These are phyloP conservation scores for Microbotryum violaceum DNA, from an alignment of 1,284 basidiomycete species.

Conservation along the genomic window DNA sequence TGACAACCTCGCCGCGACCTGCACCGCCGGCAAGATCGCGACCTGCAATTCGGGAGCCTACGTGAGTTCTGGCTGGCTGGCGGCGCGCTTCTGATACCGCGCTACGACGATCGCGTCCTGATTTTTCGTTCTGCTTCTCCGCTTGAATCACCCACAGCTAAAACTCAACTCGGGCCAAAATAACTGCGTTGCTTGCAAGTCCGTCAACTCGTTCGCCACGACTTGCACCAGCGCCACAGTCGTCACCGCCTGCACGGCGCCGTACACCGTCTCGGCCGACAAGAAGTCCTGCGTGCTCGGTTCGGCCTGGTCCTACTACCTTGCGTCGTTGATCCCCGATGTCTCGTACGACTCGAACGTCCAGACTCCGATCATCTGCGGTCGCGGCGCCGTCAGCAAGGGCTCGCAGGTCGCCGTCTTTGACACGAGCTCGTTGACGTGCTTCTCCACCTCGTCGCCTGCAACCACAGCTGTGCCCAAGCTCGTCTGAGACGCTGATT, in stretches of 20 bases:
- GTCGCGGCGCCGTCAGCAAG: neutral
- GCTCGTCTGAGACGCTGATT: neutral
- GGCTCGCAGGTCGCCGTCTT: neutral
- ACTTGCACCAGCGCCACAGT: neutral
- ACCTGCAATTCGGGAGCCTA: neutral
- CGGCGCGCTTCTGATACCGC: too few species aligned
- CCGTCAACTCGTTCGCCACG: neutral
- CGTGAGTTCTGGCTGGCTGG: neutral
- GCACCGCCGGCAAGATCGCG: neutral
- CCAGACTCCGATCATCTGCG: neutral
- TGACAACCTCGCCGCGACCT: neutral
- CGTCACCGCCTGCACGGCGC: neutral
- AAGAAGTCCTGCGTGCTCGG: conserved; percentile 1
- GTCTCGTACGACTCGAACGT: neutral
- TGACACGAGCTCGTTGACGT: neutral
- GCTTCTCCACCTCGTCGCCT: neutral
- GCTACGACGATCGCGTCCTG: too few species aligned
- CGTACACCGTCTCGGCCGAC: neutral
- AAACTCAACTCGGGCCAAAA: neutral
- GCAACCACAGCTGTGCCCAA: neutral
- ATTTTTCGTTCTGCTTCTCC: too few species aligned
- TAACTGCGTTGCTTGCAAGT: neutral
- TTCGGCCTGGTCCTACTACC: neutral
- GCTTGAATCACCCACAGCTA: too few species aligned
- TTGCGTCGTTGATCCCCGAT: neutral